phyloP scores from a whole-genome alignment of 495 filamentous ascomycete species.

The Penicillium bovifimosum region DNA sequence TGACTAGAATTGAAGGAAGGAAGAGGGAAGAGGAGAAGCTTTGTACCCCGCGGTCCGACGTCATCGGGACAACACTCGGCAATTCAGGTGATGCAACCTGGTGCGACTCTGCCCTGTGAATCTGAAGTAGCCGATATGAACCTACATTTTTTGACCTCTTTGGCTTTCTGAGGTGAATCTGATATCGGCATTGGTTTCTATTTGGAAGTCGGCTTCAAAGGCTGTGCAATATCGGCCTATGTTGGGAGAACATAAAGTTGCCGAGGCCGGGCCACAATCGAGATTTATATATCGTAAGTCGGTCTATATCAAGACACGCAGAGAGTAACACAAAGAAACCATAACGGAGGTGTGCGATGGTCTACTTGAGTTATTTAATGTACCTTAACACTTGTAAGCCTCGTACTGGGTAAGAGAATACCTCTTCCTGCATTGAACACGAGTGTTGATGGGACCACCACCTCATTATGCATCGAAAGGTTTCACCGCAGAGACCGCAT shows the following conservation, averaged over 20 bases:
- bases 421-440: not conserved
- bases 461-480: not conserved
- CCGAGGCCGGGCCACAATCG: not conserved
- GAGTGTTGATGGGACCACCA: not conserved
- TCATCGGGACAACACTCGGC: slow-evolving; percentile 20
- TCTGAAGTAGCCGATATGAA: not conserved
- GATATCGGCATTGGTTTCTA: not conserved
- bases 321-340: not conserved
- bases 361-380: no score
- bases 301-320: not conserved
- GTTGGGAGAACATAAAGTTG: not conserved
- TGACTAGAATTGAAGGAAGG: not conserved
- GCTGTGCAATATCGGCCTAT: not conserved
- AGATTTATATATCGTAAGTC: not conserved
- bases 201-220: not conserved
- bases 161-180: no score
- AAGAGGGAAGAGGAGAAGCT: not conserved
- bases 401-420: no score
- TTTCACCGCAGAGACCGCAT: slow-evolving; percentile 2
- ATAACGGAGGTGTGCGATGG: no score
- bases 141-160: not conserved
- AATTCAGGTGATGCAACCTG: slow-evolving; percentile 6
- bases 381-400: no score
- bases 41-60: slow-evolving; percentile 17
- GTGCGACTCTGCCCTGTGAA: not conserved